A percentile compares a stretch with the other conserved stretches of the same genome.
These are phyloP conservation scores for Penicillium roqueforti DNA, from an alignment of 495 filamentous ascomycete genomes.

Conservation along the genomic window DNA sequence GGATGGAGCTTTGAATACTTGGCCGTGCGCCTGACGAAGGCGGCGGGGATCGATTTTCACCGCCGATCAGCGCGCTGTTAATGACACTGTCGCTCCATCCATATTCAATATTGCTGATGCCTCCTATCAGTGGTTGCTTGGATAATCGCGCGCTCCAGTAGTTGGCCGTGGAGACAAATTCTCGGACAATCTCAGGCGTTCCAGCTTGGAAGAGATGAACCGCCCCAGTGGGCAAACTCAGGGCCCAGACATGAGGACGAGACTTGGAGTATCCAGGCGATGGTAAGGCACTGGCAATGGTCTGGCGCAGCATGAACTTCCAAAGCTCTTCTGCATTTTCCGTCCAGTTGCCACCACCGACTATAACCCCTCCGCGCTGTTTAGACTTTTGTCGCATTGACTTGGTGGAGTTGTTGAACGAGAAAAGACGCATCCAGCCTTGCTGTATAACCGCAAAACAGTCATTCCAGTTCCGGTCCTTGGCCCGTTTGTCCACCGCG, in stretches of 20 bases:
- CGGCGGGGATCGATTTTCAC: slow-evolving; percentile 44
- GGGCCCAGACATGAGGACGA: slow-evolving; percentile 88
- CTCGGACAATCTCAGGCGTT: slow-evolving; percentile 87
- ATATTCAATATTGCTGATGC: slow-evolving; percentile 95
- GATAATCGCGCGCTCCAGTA: slow-evolving; percentile 96
- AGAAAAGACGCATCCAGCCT: slow-evolving; percentile 92
- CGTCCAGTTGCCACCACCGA: slow-evolving; percentile 95
- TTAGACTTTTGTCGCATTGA: slow-evolving; percentile 68
- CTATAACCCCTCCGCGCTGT: slow-evolving; percentile 58
- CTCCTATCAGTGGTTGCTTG: slow-evolving; percentile 86
- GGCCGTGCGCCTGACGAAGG: slow-evolving; percentile 47
- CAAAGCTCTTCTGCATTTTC: slow-evolving; percentile 86
- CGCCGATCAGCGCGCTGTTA: slow-evolving; percentile 61
- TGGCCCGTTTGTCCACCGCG: slow-evolving; percentile 80
- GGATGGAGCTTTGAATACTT: slow-evolving; percentile 67
- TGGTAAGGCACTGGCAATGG: slow-evolving; percentile 85
- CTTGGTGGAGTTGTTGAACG: slow-evolving; percentile 72
- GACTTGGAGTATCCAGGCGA: slow-evolving; percentile 88
- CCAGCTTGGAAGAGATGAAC: slow-evolving; percentile 97
- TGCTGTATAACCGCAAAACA: slow-evolving; percentile 98
- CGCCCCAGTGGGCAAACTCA: slow-evolving; percentile 88
- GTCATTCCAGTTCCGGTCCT: slow-evolving; percentile 89
- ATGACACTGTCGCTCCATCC: slow-evolving; percentile 92
- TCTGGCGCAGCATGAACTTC: slow-evolving; percentile 84
- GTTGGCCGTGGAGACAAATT: slow-evolving; percentile 92